These are phyloP conservation scores for Silene conica DNA, from an alignment of 148 eudicot genomes.

Conservation along the genomic window DNA sequence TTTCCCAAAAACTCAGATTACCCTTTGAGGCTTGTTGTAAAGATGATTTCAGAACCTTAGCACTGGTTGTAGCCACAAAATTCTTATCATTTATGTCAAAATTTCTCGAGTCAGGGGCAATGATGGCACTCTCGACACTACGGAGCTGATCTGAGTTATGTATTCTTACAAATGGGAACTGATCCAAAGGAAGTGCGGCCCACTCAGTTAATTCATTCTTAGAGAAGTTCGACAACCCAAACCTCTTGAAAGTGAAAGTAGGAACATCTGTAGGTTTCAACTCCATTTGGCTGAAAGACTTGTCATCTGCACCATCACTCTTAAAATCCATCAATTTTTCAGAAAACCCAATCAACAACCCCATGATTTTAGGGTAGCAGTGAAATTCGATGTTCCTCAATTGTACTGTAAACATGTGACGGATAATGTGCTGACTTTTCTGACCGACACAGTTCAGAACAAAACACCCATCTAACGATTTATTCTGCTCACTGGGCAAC, in stretches of 20 bases:
- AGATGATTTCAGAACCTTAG: slow-evolving; percentile 17
- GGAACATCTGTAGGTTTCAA: slow-evolving; percentile 27
- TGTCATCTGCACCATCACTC: slow-evolving; percentile 28
- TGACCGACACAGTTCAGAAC: slow-evolving; percentile 40
- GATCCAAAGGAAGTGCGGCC: slow-evolving; percentile 42
- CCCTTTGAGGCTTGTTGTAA: slow-evolving; percentile 15
- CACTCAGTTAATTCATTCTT: slow-evolving; percentile 43
- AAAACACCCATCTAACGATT: slow-evolving; percentile 39
- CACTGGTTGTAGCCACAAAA: slow-evolving; percentile 24
- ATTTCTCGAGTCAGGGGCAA: slow-evolving; percentile 43
- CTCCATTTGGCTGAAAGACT: slow-evolving; percentile 25
- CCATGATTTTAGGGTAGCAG: slow-evolving; percentile 66
- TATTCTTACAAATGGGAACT: slow-evolving; percentile 56
- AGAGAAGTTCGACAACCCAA: slow-evolving; percentile 54
- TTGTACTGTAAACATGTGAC: slow-evolving; percentile 30
- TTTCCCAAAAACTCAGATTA: slow-evolving; percentile 20
- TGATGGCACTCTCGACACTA: slow-evolving; percentile 34
- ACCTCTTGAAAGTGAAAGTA: slow-evolving; percentile 34
- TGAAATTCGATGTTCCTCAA: slow-evolving; percentile 58
- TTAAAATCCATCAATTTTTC: slow-evolving; percentile 34
- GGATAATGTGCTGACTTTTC: slow-evolving; percentile 19
- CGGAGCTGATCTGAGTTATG: slow-evolving; percentile 36
- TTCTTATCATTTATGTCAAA: slow-evolving; percentile 30
- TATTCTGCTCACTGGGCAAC: slow-evolving; percentile 19
- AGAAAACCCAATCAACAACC: slow-evolving; percentile 45